phyloP scores from a whole-genome alignment of 768 basidiomycete species.

The Mycena crocata region DNA sequence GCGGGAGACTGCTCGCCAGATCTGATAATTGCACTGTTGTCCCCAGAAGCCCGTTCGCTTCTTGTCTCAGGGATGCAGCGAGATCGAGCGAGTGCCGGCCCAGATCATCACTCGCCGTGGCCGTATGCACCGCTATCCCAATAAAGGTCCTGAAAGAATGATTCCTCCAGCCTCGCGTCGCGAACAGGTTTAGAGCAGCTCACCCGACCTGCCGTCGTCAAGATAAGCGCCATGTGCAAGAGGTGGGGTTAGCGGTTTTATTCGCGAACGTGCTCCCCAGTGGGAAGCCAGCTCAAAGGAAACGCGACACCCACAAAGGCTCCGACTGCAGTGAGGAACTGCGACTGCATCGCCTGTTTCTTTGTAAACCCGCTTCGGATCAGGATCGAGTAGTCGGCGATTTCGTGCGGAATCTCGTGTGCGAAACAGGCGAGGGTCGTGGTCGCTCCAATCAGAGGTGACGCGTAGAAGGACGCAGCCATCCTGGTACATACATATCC shows the following conservation, averaged over 20 bases:
- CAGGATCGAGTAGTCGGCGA: conserved; percentile 96
- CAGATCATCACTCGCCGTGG: conserved; percentile 62
- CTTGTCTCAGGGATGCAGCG: conserved; percentile 81
- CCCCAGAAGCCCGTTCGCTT: conserved; percentile 82
- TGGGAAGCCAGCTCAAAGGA: conserved; percentile 34
- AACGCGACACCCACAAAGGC: conserved; percentile 78
- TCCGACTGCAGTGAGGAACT: conserved; percentile 91
- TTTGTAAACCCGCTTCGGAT: conserved; percentile 92
- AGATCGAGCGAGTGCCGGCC: conserved; percentile 64
- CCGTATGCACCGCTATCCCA: conserved; percentile 86
- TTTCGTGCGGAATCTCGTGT: conserved; percentile 96
- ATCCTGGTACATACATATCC: conserved; percentile 61
- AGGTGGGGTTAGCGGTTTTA: conserved; percentile 20
- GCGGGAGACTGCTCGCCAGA: conserved; percentile 64
- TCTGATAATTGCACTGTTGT: conserved; percentile 85
- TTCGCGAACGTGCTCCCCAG: conserved; percentile 31
- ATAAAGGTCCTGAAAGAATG: conserved; percentile 77
- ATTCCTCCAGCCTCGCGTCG: conserved; percentile 36
- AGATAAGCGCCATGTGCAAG: conserved; percentile 26
- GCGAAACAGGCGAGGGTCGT: conserved; percentile 96
- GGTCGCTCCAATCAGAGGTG: conserved; percentile 91
- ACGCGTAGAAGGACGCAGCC: conserved; percentile 98
- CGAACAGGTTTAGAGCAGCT: conserved; percentile 32
- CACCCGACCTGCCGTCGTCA: conserved; percentile 29
- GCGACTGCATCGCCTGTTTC: conserved; percentile 91